Percentiles rank a stretch among this genome's conserved stretches.
Evolutionary conservation across 2,329 filamentous ascomycete species (phyloP).

Genomic region (Aspergillus pseudoterreus): DNA sequence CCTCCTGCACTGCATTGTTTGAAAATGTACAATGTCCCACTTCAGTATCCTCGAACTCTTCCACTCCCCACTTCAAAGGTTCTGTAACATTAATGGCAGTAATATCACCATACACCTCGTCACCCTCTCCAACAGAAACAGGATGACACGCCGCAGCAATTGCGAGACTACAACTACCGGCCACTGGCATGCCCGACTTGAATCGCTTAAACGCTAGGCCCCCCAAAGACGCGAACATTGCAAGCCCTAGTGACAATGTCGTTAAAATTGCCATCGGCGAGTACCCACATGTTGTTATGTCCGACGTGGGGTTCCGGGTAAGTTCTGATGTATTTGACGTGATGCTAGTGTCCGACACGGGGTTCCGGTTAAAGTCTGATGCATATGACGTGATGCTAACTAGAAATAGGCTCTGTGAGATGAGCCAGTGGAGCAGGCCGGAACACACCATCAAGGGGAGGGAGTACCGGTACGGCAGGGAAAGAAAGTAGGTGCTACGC

Average conservation of each 20-base stretch:
- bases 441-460: constrained; percentile 37
- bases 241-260: neutral
- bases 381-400: constrained; percentile 28
- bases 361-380: neutral
- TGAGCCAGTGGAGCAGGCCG: constrained; percentile 46
- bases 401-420: constrained; percentile 48
- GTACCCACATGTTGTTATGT: neutral
- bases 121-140: neutral
- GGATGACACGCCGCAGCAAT: neutral
- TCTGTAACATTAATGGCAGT: too few relatives aligned
- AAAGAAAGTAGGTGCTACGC: constrained; percentile 44
- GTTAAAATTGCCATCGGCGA: neutral
- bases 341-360: constrained; percentile 21
- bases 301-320: neutral
- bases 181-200: constrained; percentile 6
- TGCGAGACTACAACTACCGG: neutral
- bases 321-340: neutral
- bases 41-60: neutral
- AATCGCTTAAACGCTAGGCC: constrained; percentile 15
- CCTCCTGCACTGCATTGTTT: neutral
- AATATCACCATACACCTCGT: neutral
- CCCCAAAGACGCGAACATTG: constrained; percentile 2
- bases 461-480: constrained; percentile 44
- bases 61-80: neutral
- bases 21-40: neutral